Evolutionary conservation across 106 monocot genomes (phyloP), one percentile per base, ranked within the genome.

Genomic region (Dioscorea zingiberensis): DNA sequence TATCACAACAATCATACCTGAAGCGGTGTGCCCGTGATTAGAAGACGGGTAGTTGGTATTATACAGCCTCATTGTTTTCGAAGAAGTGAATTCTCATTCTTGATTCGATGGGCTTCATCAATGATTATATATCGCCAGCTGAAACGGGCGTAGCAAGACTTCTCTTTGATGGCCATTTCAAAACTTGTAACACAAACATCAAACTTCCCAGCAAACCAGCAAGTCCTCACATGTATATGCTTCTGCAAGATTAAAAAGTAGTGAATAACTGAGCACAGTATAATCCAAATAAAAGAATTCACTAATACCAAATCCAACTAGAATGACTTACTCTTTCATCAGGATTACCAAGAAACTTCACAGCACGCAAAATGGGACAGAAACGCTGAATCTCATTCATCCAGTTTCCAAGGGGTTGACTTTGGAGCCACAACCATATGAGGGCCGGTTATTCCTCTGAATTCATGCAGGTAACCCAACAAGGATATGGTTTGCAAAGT

Each of bases 251-350:
- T n/a, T n/a, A n/a, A n/a, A n/a, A n/a, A n/a, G n/a, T n/a, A n/a
- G n/a, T n/a, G n/a, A n/a, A n/a, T n/a, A n/a, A n/a, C n/a, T n/a
- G n/a, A n/a, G n/a, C n/a, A n/a, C n/a, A n/a, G 48, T 51, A 4
- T 4, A 47, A 51, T 2, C 18, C 0, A n/a, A n/a, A n/a, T n/a
- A n/a, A n/a, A n/a, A n/a, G n/a, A n/a, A n/a, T n/a, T n/a, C n/a
- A n/a, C n/a, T n/a, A n/a, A n/a, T n/a, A n/a, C n/a, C n/a, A n/a
- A n/a, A n/a, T n/a, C n/a, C n/a, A n/a, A n/a, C n/a, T n/a, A n/a
- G n/a, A n/a, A n/a, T n/a, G n/a, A n/a, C n/a, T n/a, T n/a, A 94
- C 93, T 83, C 93, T 89, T 79, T 94, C 93, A 46, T 94, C 93
- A 57, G 81, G 93, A 64, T 86, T 94, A 32, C 93, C 93, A 25